These are phyloP conservation scores for Hydrangea macrophylla DNA, from an alignment of 148 eudicot species.

Conservation along the genomic window DNA sequence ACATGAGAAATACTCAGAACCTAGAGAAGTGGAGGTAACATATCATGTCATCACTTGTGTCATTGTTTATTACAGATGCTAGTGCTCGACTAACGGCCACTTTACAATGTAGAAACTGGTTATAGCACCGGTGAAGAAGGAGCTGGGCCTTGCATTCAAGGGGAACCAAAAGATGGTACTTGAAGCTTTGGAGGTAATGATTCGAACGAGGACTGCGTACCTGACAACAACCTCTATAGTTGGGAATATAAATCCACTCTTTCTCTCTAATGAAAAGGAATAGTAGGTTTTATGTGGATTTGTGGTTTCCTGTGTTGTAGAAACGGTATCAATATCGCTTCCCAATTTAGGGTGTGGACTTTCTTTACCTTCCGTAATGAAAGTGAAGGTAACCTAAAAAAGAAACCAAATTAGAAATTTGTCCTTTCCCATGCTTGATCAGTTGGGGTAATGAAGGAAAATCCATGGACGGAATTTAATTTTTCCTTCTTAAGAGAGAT, in stretches of 20 bases:
- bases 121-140: conserved; percentile 4
- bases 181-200: conserved; percentile 12
- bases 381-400: background rate
- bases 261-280: background rate
- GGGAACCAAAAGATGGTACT: conserved; percentile 8
- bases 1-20: conserved; percentile 1
- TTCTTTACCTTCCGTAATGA: background rate
- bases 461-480: background rate
- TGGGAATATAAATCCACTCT: background rate
- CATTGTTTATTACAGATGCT: background rate
- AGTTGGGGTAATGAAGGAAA: background rate
- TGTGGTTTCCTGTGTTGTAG: background rate
- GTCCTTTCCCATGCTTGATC: background rate
- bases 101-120: conserved; percentile 1
- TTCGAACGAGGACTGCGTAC: background rate
- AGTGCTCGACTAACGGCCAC: background rate
- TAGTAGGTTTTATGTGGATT: background rate
- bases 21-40: conserved; percentile 11
- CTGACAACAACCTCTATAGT: background rate
- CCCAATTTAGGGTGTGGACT: background rate
- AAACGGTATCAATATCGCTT: background rate
- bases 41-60: background rate
- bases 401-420: background rate
- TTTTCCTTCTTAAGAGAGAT: background rate
- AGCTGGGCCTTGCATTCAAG: conserved; percentile 13